Evolutionary conservation across 768 basidiomycete genomes (phyloP), one percentile per base, ranked within the genome.

Genomic region (Rhodosporidiobolus odoratus): DNA sequence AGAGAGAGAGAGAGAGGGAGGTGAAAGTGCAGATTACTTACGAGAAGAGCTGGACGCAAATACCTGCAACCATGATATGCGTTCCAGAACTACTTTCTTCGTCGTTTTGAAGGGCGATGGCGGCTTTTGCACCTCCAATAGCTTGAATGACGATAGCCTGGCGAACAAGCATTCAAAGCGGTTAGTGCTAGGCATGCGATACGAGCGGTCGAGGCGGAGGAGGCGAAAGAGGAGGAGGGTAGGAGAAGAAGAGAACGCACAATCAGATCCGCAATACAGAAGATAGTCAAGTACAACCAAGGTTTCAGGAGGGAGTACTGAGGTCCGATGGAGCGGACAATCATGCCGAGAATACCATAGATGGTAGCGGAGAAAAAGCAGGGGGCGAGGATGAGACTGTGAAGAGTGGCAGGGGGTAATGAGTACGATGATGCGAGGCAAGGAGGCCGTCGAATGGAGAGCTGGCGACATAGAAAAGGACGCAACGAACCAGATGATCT

Each of bases 1-100:
- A n/a, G n/a, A n/a, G n/a, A n/a, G 30, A 38, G 19, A 38, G 19
- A 58, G 48, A 50, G 23, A 50, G 21, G 12, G 48, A 12, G 12
- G 48, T n/a, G n/a, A n/a, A n/a, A n/a, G n/a, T n/a, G 48, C 9
- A 50, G 48, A n/a, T 23, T 12, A 50, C 54, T 2, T 8, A 57
- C 54, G 75, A 68, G n/a, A 75, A 59, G 23, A 80, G 69, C 64
- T 80, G 79, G 66, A 79, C 73, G 58, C 77, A 75, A 74, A 80
- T 79, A 58, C 52, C 79, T 17, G 76, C 78, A 9, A 80, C 77
- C 78, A 79, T 80, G 72, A 79, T 79, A 65, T 79, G 52, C 21
- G 64, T 32, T 2, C 69, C 69, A 3, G 21, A n/a, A 2, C 8
- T 0, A 21, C 50, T 47, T 3, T 4, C 4, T 17, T 62, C 45